Base-by-base conservation (phyloP, 257 asterid species). In the Verbena officinalis region DNA sequence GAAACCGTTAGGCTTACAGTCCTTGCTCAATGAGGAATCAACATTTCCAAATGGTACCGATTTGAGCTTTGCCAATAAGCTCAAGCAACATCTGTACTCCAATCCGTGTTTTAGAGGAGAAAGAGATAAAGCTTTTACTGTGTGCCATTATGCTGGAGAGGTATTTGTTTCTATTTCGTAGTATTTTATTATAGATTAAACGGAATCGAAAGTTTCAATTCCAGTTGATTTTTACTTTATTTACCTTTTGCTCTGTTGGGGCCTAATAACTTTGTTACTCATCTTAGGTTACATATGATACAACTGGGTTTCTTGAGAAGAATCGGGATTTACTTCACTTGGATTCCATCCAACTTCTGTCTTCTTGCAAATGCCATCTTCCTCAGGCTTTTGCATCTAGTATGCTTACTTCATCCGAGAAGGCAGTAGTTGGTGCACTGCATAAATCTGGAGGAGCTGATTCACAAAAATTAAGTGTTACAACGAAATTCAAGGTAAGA, bases 31-130 rank as follows among this genome's bases (percentile, higher is more conserved):
- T 68, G 99, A 94, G 81, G 97, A 94, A 70, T 90, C 97, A 61
- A 94, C 95, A 65, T 94, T 94, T 74, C 99, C 99, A 30, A 94
- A 86, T 79, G 97, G 95, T 73, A 90, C 99, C 45, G 97, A 94
- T 81, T 73, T 88, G 88, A 90, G 95, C 72, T 83, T 94, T 67
- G 99, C 99, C 72, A 79, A 88, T 73, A 94, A 94, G 87, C 95
- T 90, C 44, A 86, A 81, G 82, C 96, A 94, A 77, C 99, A 94
- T 81, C 75, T 94, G 64, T 69, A 74, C 45, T 80, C 91, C 10
- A 90, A 86, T 78, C 78, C 95, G 64, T 88, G 96, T 75, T 94
- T 94, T 70, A 87, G 78, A 69, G 96, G 96, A 45, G 95, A 84
- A 76, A 77, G 97, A 65, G 96, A 55, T 73, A 84, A 83, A 84